phyloP scores from a whole-genome alignment of 805 yeast species.

The Wickerhamomyces chaumierensis region DNA sequence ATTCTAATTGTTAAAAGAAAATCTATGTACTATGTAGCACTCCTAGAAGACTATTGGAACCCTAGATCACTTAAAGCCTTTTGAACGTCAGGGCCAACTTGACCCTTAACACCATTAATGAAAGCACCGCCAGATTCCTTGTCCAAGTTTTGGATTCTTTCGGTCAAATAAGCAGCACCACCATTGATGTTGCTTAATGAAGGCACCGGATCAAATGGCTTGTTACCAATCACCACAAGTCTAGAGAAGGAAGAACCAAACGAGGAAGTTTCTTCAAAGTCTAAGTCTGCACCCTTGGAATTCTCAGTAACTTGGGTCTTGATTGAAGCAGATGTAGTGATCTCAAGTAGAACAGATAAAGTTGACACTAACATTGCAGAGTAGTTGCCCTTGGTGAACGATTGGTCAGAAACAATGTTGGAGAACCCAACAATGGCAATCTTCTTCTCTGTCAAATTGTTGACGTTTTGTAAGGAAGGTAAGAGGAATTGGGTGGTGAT shows the following conservation, averaged over 20 bases:
- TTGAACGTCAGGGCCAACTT: slow-evolving; percentile 9
- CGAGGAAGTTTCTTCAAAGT: slow-evolving; percentile 60
- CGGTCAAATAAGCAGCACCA: slow-evolving; percentile 12
- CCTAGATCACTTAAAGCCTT: slow-evolving; percentile 11
- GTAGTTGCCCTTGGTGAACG: slow-evolving; percentile 29
- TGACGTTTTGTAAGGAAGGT: slow-evolving; percentile 32
- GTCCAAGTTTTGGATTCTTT: slow-evolving; percentile 11
- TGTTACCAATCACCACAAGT: slow-evolving; percentile 48
- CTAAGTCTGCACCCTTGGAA: slow-evolving; percentile 27
- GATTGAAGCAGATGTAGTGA: slow-evolving; percentile 26
- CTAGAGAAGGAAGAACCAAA: slow-evolving; percentile 83
- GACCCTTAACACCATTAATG: slow-evolving; percentile 10
- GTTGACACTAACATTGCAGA: slow-evolving; percentile 29
- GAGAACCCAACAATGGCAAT: slow-evolving; percentile 39
- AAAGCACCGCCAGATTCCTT: slow-evolving; percentile 10
- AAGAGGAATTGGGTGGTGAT: slow-evolving; percentile 29
- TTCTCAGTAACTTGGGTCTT: slow-evolving; percentile 9
- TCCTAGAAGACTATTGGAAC: slow-evolving; percentile 4
- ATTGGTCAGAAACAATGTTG: slow-evolving; percentile 27
- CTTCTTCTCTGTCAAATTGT: slow-evolving; percentile 45
- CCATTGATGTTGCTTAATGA: slow-evolving; percentile 8
- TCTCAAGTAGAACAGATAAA: slow-evolving; percentile 30
- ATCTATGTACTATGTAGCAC: too few relatives aligned
- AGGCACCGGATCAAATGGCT: slow-evolving; percentile 53
- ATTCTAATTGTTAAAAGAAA: too few relatives aligned